Conservation (phyloP, 2,329 filamentous ascomycete species). For the Parastagonospora nodorum region DNA sequence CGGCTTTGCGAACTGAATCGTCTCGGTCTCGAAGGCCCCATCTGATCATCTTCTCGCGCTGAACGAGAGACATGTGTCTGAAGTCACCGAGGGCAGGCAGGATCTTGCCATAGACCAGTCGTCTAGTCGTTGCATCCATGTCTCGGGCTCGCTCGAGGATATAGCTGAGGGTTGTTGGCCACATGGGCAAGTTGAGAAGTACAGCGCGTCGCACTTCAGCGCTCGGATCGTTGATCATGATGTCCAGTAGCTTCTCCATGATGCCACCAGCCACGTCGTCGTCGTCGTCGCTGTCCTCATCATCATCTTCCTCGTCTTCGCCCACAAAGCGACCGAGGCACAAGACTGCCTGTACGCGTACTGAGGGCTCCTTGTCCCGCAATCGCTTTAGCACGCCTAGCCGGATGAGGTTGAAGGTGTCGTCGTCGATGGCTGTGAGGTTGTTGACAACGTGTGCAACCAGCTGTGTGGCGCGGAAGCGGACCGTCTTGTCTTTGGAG, state of each 20-base stretch:
- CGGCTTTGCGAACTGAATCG: conserved; percentile 90
- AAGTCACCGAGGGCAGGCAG: conserved; percentile 92
- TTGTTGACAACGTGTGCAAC: conserved; percentile 92
- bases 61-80: conserved; percentile 86
- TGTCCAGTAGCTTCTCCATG: conserved; percentile 81
- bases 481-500: conserved; percentile 89
- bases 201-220: conserved; percentile 90
- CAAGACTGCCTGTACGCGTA: conserved; percentile 88
- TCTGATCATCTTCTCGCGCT: conserved; percentile 91
- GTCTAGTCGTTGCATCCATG: conserved; percentile 79
- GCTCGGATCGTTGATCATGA: conserved; percentile 91
- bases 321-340: conserved; percentile 82
- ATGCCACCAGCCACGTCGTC: conserved; percentile 65
- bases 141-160: conserved; percentile 91
- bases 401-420: conserved; percentile 81
- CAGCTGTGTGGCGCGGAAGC: conserved; percentile 87
- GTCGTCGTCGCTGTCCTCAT: conserved; percentile 72
- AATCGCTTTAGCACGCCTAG: conserved; percentile 82
- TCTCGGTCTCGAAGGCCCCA: conserved; percentile 96
- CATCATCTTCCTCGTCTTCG: conserved; percentile 63
- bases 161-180: conserved; percentile 80
- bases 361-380: conserved; percentile 90
- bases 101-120: conserved; percentile 84
- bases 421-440: conserved; percentile 88
- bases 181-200: conserved; percentile 86